Base-by-base conservation (phyloP, 768 basidiomycete species). In the Hericium erinaceus region DNA sequence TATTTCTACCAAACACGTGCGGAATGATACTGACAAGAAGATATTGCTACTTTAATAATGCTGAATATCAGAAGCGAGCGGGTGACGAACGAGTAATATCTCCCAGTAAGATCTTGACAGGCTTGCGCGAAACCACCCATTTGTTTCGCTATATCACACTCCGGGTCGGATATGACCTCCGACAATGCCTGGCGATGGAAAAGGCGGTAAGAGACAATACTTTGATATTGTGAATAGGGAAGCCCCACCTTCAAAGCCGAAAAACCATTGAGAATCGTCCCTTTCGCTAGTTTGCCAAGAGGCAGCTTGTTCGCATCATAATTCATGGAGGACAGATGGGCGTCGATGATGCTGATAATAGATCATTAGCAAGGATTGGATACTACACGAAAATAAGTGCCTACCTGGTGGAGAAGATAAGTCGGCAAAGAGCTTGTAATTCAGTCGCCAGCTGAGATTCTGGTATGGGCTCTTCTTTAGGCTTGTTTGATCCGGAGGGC, bases 301-400 rank as follows among this genome's bases (percentile, higher is more conserved):
- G 83, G 83, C 22, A 84, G 73, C 62, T 84, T 84, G 62, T 78
- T 77, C 4, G 82, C 83, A 64, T 84, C 83, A 59, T 84, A 84
- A 60, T 84, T 83, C 80, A 84, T 82, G 5, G 80, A 78, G 15
- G 79, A 78, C 64, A 84, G 67, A 46, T 75, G 73, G 0, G 79
- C 80, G 51, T 79, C 75, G 22, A 83, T 79, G 58, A 82, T 63
- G 24, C 80, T 82, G 57, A 7, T 16, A 18, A 24, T 58, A 18
- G 7, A 52, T 12, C 22, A 24, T 11, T n/a, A 7, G 46, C 46
- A n/a, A 61, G 53, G 48, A 39, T 41, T 44, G 37, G 3, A 22
- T 4, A 26, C 22, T 8, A 37, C 48, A 22, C 18, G 28, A 20
- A 9, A 18, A 18, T 57, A 5, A 41, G 11, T 52, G 39, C 71